Evolutionary conservation across 140 eudicot species (phyloP).

Genomic region (Stevia rebaudiana): DNA sequence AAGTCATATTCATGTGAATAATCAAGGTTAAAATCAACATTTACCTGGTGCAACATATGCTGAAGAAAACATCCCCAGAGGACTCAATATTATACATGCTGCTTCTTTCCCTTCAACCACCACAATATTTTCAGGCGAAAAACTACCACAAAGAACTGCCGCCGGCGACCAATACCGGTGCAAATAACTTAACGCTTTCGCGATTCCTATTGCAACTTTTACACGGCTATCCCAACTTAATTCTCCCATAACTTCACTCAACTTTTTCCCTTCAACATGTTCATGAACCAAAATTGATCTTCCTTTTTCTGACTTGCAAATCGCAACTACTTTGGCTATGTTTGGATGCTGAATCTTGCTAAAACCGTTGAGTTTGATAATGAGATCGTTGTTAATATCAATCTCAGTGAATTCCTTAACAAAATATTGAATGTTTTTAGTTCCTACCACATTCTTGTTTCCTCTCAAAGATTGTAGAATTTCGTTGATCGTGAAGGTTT

Average conservation of each 20-base stretch:
- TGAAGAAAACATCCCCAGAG: constrained; percentile 41
- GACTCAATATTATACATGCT: constrained; percentile 40
- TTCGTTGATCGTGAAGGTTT: constrained; percentile 28
- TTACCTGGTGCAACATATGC: constrained; percentile 72
- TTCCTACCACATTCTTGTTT: constrained; percentile 26
- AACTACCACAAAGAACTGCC: constrained; percentile 35
- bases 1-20: too few species aligned
- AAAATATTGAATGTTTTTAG: constrained; percentile 29
- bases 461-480: constrained; percentile 28
- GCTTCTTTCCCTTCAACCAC: constrained; percentile 45
- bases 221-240: constrained; percentile 53
- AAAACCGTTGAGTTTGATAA: constrained; percentile 23
- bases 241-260: constrained; percentile 43
- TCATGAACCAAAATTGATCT: constrained; percentile 51
- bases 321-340: constrained; percentile 37
- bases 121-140: constrained; percentile 43
- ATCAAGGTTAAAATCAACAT: not conserved
- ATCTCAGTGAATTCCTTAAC: constrained; percentile 31
- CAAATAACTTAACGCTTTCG: constrained; percentile 52
- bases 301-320: constrained; percentile 50
- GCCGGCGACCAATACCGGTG: constrained; percentile 42
- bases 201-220: constrained; percentile 51
- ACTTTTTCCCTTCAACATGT: constrained; percentile 42
- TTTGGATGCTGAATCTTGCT: constrained; percentile 51
- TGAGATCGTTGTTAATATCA: constrained; percentile 5